Conservation (phyloP, 148 eudicot species). For the Camellia granthamiana region DNA sequence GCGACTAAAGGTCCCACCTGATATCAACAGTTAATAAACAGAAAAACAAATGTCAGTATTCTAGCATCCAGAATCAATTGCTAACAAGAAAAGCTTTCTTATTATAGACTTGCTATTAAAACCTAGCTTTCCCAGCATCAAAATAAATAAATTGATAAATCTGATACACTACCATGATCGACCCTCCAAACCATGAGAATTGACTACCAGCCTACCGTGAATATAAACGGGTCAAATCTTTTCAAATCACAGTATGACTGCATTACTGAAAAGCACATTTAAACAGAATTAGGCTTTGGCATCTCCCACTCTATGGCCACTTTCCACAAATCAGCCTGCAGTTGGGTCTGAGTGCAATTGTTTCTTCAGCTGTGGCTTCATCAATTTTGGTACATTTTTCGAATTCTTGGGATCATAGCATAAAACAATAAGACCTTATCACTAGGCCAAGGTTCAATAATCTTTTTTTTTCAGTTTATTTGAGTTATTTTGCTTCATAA, state of each 20-base stretch:
- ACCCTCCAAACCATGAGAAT: not conserved
- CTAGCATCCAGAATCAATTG: not conserved
- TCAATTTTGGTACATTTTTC: not conserved
- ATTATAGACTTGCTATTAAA: not conserved
- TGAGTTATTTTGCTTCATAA: no score
- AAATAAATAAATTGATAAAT: not conserved
- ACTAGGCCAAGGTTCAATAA: not conserved
- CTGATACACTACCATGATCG: not conserved
- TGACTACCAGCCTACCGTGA: not conserved
- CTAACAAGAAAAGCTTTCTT: not conserved
- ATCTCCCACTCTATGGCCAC: not conserved
- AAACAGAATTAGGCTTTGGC: not conserved
- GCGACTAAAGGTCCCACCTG: conserved; percentile 64
- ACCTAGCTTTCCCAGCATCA: not conserved
- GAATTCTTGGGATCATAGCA: not conserved
- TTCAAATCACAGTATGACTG: not conserved
- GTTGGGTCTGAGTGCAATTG: not conserved
- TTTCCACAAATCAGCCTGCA: not conserved
- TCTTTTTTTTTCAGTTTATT: no score
- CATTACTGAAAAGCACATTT: not conserved
- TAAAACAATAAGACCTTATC: not conserved
- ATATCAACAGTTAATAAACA: not conserved
- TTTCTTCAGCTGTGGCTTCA: not conserved
- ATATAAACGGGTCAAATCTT: not conserved
- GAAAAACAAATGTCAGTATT: not conserved